Evolutionary conservation across 352 stramenopile species (phyloP).

Genomic region (Peronospora belbahrii): DNA sequence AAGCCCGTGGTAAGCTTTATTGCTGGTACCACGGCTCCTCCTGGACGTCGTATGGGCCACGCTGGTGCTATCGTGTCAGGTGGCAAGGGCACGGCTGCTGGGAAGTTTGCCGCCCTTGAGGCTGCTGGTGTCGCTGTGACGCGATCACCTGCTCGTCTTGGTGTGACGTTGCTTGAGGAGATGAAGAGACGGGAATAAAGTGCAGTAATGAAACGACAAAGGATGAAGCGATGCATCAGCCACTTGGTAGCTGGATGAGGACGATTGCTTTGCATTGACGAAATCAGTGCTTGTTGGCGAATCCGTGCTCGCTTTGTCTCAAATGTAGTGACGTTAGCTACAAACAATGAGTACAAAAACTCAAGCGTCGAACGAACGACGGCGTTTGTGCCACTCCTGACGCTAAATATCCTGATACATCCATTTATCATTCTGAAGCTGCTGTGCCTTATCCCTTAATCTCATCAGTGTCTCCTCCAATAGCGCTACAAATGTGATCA

Average conservation of each 20-base stretch:
- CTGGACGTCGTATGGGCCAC: slow-evolving; percentile 98
- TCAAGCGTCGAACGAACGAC: background rate
- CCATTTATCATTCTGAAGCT: slow-evolving; percentile 67
- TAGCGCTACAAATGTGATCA: slow-evolving; percentile 24
- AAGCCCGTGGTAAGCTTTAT: slow-evolving; percentile 99
- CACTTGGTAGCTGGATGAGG: slow-evolving; percentile 26
- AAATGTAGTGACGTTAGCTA: slow-evolving; percentile 30
- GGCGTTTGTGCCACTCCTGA: too few species aligned
- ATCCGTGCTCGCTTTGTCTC: background rate
- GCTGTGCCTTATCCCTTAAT: slow-evolving; percentile 42
- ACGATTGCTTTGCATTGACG: slow-evolving; percentile 3
- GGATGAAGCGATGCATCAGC: slow-evolving; percentile 8
- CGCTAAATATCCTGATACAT: slow-evolving; percentile 63
- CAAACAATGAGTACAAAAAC: slow-evolving; percentile 18
- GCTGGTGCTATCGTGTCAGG: slow-evolving; percentile 98
- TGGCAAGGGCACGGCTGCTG: slow-evolving; percentile 95
- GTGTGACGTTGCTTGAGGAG: slow-evolving; percentile 94
- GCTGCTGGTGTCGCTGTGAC: slow-evolving; percentile 93
- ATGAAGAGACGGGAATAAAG: slow-evolving; percentile 80
- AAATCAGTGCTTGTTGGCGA: background rate
- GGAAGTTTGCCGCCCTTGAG: slow-evolving; percentile 97
- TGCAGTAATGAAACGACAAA: slow-evolving; percentile 5
- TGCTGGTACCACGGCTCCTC: slow-evolving; percentile 96
- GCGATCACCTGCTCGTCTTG: slow-evolving; percentile 93
- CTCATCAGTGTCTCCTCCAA: slow-evolving; percentile 47